phyloP scores from a whole-genome alignment of 139 green algal genomes.

The Ettlia oleoabundans region DNA sequence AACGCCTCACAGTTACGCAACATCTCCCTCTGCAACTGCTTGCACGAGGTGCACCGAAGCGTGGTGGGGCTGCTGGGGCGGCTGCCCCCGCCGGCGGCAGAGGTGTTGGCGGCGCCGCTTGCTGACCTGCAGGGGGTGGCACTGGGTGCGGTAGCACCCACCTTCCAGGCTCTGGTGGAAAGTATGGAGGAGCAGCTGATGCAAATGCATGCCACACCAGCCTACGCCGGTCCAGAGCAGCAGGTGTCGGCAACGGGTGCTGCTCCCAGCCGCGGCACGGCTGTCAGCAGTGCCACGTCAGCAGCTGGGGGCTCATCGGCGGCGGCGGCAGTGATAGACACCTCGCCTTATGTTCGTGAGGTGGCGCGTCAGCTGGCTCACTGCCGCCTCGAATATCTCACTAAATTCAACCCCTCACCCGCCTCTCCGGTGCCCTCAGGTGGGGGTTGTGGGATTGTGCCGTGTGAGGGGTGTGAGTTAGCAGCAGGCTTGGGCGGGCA shows the following conservation, averaged over 20 bases:
- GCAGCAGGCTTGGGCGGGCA: too few relatives aligned
- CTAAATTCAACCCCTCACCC: conserved; percentile 56
- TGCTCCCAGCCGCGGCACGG: too few relatives aligned
- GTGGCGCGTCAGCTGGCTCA: conserved; percentile 62
- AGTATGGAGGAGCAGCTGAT: conserved; percentile 59
- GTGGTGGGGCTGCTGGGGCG: conserved; percentile 53
- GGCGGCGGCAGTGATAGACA: conserved; percentile 44
- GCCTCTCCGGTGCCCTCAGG: conserved; percentile 19
- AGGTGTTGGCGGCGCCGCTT: conserved; percentile 58
- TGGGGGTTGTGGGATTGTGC: too few relatives aligned
- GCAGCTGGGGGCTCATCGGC: conserved; percentile 1
- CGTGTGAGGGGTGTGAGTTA: too few relatives aligned
- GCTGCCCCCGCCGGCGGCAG: conserved; percentile 56
- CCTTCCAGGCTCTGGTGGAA: conserved; percentile 77
- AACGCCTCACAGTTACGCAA: conserved; percentile 83
- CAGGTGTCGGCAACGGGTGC: too few relatives aligned
- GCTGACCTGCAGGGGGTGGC: conserved; percentile 53
- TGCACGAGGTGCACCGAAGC: conserved; percentile 85
- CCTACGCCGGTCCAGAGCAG: conserved; percentile 25
- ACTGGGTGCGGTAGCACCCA: conserved; percentile 68
- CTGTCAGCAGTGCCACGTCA: conserved; percentile 39
- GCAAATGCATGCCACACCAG: conserved; percentile 61
- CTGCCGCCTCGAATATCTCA: conserved; percentile 72
- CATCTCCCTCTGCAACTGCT: conserved; percentile 77
- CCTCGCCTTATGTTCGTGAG: conserved; percentile 76